A percentile compares a stretch with the other conserved stretches of the same genome.
These are phyloP conservation scores for Aspergillus sp. DNA, from an alignment of 2,329 filamentous ascomycete genomes.

Conservation along the genomic window DNA sequence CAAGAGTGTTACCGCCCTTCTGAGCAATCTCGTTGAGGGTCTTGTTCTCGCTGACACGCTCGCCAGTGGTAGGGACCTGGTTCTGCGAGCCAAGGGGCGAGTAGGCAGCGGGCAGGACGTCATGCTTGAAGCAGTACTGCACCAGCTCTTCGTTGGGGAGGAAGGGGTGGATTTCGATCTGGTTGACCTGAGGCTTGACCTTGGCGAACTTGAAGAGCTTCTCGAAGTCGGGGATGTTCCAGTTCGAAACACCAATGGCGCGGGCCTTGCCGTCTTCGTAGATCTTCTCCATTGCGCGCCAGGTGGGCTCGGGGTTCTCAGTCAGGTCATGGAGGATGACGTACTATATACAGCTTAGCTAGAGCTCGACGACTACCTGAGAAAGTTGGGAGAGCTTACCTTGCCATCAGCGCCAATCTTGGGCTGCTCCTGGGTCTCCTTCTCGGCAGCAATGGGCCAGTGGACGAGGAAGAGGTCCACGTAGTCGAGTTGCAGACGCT, in stretches of 20 bases:
- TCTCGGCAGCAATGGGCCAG: constrained; percentile 47
- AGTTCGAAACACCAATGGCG: constrained; percentile 75
- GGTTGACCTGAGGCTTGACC: constrained; percentile 39
- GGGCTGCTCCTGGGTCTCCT: constrained; percentile 41
- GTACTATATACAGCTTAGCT: constrained; percentile 36
- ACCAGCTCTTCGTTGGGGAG: constrained; percentile 41
- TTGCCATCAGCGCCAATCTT: constrained; percentile 48
- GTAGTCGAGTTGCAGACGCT: constrained; percentile 62
- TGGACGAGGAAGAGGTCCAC: constrained; percentile 62
- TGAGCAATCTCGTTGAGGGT: constrained; percentile 53
- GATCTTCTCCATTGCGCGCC: constrained; percentile 60
- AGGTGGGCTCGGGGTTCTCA: constrained; percentile 57
- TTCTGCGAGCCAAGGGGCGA: constrained; percentile 56
- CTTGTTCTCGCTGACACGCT: constrained; percentile 56
- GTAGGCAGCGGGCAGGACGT: constrained; percentile 38
- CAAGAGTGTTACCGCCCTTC: constrained; percentile 52
- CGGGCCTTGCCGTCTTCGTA: constrained; percentile 55
- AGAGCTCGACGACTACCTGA: background rate
- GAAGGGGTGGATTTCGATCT: constrained; percentile 43
- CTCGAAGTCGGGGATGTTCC: constrained; percentile 47
- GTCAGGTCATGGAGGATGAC: constrained; percentile 59
- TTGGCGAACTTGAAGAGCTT: constrained; percentile 38
- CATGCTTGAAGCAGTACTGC: constrained; percentile 36
- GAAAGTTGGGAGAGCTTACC: constrained; percentile 21
- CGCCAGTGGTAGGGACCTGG: constrained; percentile 61